These are phyloP conservation scores for Metschnikowia drakensbergensis DNA, from an alignment of 805 yeast genomes.

Conservation along the genomic window DNA sequence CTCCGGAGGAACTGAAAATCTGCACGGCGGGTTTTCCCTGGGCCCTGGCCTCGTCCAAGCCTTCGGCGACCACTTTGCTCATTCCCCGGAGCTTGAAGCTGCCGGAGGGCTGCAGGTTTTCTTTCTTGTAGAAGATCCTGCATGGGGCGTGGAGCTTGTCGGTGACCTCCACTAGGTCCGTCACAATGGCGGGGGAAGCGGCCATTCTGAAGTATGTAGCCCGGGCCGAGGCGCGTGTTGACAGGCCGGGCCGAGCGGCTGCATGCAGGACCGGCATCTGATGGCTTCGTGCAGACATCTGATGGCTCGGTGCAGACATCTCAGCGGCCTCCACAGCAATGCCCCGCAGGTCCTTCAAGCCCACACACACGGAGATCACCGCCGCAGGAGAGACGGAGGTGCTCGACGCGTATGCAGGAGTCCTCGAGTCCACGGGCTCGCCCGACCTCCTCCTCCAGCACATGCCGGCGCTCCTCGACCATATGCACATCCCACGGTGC, in stretches of 20 bases:
- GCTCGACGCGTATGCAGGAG: conserved; percentile 27
- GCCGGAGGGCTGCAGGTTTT: conserved; percentile 53
- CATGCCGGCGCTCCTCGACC: conserved; percentile 23
- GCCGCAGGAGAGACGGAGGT: conserved; percentile 33
- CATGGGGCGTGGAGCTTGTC: conserved; percentile 27
- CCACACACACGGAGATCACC: conserved; percentile 11
- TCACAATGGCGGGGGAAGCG: conserved; percentile 24
- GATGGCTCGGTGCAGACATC: neutral
- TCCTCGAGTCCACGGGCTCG: conserved; percentile 18
- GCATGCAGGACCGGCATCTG: neutral
- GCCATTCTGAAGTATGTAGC: neutral
- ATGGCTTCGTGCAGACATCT: too few relatives aligned
- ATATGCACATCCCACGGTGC: conserved; percentile 28
- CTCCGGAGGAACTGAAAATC: conserved; percentile 52
- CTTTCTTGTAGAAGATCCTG: conserved; percentile 46
- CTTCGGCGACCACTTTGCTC: conserved; percentile 40
- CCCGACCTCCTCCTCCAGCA: conserved; percentile 29
- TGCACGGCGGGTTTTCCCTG: conserved; percentile 27
- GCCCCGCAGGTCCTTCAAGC: conserved; percentile 15
- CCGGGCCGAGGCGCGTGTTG: neutral
- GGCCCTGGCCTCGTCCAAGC: conserved; percentile 26
- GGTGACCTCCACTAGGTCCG: conserved; percentile 40
- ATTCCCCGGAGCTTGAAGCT: conserved; percentile 56
- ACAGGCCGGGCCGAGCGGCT: neutral
- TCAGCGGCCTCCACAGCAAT: conserved; percentile 1